Evolutionary conservation across 352 stramenopile species (phyloP), one percentile per base, ranked within the genome.

Genomic region (Globisporangium cystogenes): DNA sequence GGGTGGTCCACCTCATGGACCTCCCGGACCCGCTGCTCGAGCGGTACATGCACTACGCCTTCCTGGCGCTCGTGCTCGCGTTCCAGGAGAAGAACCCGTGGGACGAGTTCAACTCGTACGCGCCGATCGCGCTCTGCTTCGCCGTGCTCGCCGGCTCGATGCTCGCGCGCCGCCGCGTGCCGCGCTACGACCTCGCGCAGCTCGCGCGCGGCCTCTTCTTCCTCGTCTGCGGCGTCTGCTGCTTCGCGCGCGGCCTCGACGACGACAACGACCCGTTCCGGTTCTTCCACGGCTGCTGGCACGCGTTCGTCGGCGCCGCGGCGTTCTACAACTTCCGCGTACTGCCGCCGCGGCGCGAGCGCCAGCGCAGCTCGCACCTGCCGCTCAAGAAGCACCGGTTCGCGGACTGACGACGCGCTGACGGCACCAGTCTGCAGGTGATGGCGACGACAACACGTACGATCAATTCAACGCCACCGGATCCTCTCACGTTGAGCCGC

Each of bases 261-360:
- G 81, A 91, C 59, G 70, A 83, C 55, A 77, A 70, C 24, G 81
- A 91, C 44, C 76, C 81, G 54, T 86, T 87, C 57, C 78, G 81
- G 7, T 82, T 91, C 64, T 91, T 88, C 55, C 81, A 91, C 63
- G 81, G 81, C 52, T 91, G 78, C 59, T 91, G 81, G 81, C 78
- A 91, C 60, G 78, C 60, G 33, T 90, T 88, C 49, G 64, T 90
- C 24, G 81, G 81, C 14, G 76, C 74, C 36, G 74, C 81, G 0
- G 79, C 74, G 15, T 90, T 86, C 51, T 85, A 73, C 57, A 90
- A 91, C 69, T 87, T 85, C 35, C 63, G 72, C 23, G 71, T 91
- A 27, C 62, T 91, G 33, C 62, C 65, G 0, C 20, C 44, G 7
- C 42, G 56, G n/a, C 59, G 62, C 37, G 68, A 61, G 37, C 35